phyloP scores from a whole-genome alignment of 768 basidiomycete genomes.

The Russula emetica region DNA sequence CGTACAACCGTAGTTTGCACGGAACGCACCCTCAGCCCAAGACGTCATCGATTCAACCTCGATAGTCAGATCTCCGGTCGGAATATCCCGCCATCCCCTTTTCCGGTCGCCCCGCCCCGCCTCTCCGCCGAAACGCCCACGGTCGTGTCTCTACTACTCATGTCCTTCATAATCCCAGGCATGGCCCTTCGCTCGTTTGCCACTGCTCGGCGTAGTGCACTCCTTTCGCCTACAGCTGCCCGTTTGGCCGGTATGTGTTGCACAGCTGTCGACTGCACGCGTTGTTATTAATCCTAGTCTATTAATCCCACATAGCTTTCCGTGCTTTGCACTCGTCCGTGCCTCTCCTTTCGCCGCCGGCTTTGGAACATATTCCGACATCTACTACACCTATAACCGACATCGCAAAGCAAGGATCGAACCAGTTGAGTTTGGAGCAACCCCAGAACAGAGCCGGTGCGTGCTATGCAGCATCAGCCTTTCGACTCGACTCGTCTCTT shows the following conservation, averaged over 20 bases:
- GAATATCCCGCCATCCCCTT: background rate
- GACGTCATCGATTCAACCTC: constrained; percentile 19
- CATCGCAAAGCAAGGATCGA: constrained; percentile 73
- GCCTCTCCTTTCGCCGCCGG: constrained; percentile 38
- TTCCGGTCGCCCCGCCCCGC: background rate
- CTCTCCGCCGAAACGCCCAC: background rate
- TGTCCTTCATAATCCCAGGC: background rate
- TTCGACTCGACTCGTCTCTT: background rate
- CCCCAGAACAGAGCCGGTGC: constrained; percentile 87
- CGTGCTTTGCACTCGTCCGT: constrained; percentile 57
- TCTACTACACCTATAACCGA: constrained; percentile 58
- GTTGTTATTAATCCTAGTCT: background rate
- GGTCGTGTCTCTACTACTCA: background rate
- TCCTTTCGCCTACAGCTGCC: constrained; percentile 5
- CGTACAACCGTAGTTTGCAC: background rate
- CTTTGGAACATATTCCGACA: constrained; percentile 39
- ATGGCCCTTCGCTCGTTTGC: background rate
- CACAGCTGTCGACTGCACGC: background rate
- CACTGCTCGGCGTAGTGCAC: constrained; percentile 14
- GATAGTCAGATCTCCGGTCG: constrained; percentile 17
- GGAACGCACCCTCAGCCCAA: constrained; percentile 17
- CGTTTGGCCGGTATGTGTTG: constrained; percentile 11
- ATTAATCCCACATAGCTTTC: constrained; percentile 37
- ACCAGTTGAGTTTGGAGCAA: constrained; percentile 80
- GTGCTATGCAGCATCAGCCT: constrained; percentile 25